phyloP scores from a whole-genome alignment of 2,329 filamentous ascomycete genomes.

The Albophoma yamanashiensis region DNA sequence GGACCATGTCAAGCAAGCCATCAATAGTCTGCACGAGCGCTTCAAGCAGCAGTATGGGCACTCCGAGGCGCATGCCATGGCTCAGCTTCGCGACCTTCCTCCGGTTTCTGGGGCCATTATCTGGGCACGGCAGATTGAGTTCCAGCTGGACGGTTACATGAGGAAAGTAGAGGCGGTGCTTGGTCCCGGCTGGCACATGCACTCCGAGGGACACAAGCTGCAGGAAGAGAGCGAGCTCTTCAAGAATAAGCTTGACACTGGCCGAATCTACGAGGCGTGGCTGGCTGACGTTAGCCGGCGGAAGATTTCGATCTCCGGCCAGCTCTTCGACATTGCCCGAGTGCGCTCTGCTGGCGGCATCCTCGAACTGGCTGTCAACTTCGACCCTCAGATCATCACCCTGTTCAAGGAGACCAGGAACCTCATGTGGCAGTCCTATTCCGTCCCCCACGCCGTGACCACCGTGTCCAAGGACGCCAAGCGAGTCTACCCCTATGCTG shows the following conservation, averaged over 20 bases:
- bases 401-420: slow-evolving; percentile 98
- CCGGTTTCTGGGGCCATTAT: slow-evolving; percentile 96
- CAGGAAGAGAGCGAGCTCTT: slow-evolving; percentile 88
- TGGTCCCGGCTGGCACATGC: slow-evolving; percentile 86
- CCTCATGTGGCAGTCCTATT: slow-evolving; percentile 86
- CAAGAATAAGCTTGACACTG: slow-evolving; percentile 89
- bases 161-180: slow-evolving; percentile 98
- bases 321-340: slow-evolving; percentile 80
- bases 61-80: slow-evolving; percentile 96
- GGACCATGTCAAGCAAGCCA: slow-evolving; percentile 95
- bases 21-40: slow-evolving; percentile 82
- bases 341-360: slow-evolving; percentile 85
- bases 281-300: slow-evolving; percentile 78
- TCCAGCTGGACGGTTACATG: slow-evolving; percentile 94
- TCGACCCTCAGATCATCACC: slow-evolving; percentile 92
- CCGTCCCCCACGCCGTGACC: slow-evolving; percentile 86
- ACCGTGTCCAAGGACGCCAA: slow-evolving; percentile 99
- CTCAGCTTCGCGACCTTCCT: slow-evolving; percentile 87
- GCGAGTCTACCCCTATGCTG: slow-evolving; percentile 92
- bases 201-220: slow-evolving; percentile 89
- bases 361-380: slow-evolving; percentile 86
- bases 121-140: slow-evolving; percentile 94
- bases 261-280: slow-evolving; percentile 93
- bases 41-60: slow-evolving; percentile 99
- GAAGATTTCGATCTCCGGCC: slow-evolving; percentile 83